phyloP scores from a whole-genome alignment of 352 stramenopile species.

The Globisporangium cederbergense region DNA sequence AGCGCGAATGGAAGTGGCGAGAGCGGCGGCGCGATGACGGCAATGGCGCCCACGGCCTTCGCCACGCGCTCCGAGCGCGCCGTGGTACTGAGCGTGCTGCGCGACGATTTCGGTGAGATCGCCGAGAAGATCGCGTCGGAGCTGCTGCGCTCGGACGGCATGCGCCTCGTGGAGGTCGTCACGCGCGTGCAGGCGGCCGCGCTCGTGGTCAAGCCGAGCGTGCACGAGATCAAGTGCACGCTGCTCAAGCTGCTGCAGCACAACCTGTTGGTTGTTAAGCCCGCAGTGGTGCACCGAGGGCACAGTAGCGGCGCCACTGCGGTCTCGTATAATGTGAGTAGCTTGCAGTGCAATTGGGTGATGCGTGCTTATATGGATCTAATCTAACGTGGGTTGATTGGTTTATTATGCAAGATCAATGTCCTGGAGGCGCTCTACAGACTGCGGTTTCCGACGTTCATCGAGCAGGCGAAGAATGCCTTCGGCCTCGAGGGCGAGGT shows the following conservation, averaged over 20 bases:
- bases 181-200: constrained; percentile 47
- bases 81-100: constrained; percentile 69
- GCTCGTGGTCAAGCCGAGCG: constrained; percentile 30
- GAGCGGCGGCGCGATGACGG: background rate
- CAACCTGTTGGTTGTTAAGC: constrained; percentile 72
- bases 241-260: constrained; percentile 87
- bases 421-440: constrained; percentile 79
- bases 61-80: constrained; percentile 69
- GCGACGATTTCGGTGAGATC: constrained; percentile 77
- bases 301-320: constrained; percentile 14
- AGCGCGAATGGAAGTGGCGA: constrained; percentile 2
- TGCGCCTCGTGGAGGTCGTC: constrained; percentile 64
- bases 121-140: constrained; percentile 54
- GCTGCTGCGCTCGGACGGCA: constrained; percentile 64
- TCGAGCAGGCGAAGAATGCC: constrained; percentile 66
- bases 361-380: background rate
- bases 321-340: constrained; percentile 48
- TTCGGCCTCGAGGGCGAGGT: constrained; percentile 82
- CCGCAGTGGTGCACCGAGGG: constrained; percentile 24
- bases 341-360: background rate
- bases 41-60: constrained; percentile 27
- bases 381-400: background rate
- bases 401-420: constrained; percentile 45
- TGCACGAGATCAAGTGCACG: constrained; percentile 78
- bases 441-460: constrained; percentile 82